A percentile compares a stretch with the other conserved stretches of the same genome.
Evolutionary conservation across 805 yeast species (phyloP).

Genomic region (Metschnikowia similis): DNA sequence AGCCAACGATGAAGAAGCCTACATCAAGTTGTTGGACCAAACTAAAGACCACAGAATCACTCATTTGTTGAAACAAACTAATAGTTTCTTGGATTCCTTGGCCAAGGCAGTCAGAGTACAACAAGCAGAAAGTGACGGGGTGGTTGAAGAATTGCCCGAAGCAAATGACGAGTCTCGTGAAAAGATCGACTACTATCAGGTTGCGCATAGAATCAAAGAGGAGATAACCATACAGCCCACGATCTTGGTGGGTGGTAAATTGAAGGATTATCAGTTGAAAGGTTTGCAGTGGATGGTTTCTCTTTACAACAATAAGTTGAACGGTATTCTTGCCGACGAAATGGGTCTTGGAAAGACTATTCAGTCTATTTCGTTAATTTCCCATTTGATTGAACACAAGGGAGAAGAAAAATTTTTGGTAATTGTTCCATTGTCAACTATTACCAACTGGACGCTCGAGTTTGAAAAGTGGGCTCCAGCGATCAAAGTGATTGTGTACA

Average conservation of each 20-base stretch:
- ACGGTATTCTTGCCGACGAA: conserved; percentile 64
- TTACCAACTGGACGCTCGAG: conserved; percentile 82
- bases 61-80: conserved; percentile 76
- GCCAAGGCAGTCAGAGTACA: conserved; percentile 77
- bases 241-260: conserved; percentile 69
- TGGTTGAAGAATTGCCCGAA: conserved; percentile 32
- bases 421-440: conserved; percentile 78
- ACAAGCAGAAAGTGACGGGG: conserved; percentile 47
- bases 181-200: conserved; percentile 74
- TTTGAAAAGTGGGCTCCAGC: conserved; percentile 89
- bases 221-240: conserved; percentile 61
- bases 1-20: conserved; percentile 86
- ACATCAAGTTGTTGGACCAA: conserved; percentile 75
- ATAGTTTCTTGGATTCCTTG: conserved; percentile 68
- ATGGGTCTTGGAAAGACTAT: conserved; percentile 68
- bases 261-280: conserved; percentile 71
- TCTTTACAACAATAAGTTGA: conserved; percentile 54
- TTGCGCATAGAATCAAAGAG: conserved; percentile 73
- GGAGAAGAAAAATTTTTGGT: conserved; percentile 70
- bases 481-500: conserved; percentile 65
- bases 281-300: conserved; percentile 69
- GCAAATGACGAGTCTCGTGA: conserved; percentile 53
- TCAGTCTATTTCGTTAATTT: conserved; percentile 73
- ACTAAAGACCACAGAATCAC: conserved; percentile 86
- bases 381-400: conserved; percentile 66